Conservation (phyloP, 2,329 filamentous ascomycete species). For the Stachybotrys chartarum region DNA sequence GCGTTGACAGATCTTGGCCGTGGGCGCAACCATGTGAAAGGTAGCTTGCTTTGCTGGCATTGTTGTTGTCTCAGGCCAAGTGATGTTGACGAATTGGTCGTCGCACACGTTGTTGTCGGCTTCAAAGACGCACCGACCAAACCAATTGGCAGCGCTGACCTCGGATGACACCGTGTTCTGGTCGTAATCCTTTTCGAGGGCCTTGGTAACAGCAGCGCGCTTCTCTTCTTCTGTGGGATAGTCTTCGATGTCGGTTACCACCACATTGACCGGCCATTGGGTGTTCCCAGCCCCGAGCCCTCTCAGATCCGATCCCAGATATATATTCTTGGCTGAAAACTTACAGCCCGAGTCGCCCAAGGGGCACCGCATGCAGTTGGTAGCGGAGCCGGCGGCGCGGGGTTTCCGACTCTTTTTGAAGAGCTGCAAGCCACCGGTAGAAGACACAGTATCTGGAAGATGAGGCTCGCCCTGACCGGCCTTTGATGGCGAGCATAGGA, state of each 20-base stretch:
- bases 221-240: constrained; percentile 40
- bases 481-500: constrained; percentile 65
- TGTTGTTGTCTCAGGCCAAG: constrained; percentile 66
- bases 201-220: constrained; percentile 31
- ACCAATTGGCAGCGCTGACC: constrained; percentile 60
- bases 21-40: constrained; percentile 92
- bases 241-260: constrained; percentile 89
- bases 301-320: constrained; percentile 56
- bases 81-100: constrained; percentile 82
- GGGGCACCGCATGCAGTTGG: constrained; percentile 76
- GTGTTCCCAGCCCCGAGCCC: constrained; percentile 59
- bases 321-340: constrained; percentile 81
- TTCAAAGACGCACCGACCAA: constrained; percentile 92
- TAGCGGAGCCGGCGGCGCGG: constrained; percentile 61
- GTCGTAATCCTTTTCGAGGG: constrained; percentile 47
- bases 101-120: constrained; percentile 90
- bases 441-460: constrained; percentile 68
- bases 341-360: constrained; percentile 64
- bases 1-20: constrained; percentile 77
- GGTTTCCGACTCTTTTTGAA: constrained; percentile 76
- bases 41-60: constrained; percentile 71
- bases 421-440: constrained; percentile 68
- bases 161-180: constrained; percentile 36
- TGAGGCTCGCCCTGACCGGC: constrained; percentile 49
- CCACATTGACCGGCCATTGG: constrained; percentile 79